Percentiles rank a stretch among this genome's conserved stretches.
Evolutionary conservation across 352 stramenopile genomes (phyloP).

Genomic region (Aphanomyces stellatus): DNA sequence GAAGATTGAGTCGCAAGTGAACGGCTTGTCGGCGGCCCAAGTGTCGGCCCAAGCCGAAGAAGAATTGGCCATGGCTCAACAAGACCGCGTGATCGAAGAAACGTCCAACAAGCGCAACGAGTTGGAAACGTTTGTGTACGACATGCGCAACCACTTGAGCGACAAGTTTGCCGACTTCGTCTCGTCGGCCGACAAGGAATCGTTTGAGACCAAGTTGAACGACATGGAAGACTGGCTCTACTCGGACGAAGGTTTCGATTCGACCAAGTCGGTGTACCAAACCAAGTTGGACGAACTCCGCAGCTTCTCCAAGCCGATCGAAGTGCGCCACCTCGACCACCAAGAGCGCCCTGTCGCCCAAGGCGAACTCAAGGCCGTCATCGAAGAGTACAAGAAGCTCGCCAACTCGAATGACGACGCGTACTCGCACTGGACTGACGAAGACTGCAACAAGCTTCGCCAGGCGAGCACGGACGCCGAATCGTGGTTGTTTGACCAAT

Average conservation of each 20-base stretch:
- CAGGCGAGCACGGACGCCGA: slow-evolving; percentile 83
- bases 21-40: slow-evolving; percentile 46
- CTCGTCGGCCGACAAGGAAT: slow-evolving; percentile 81
- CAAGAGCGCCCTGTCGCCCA: slow-evolving; percentile 83
- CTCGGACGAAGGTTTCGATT: slow-evolving; percentile 98
- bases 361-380: slow-evolving; percentile 82
- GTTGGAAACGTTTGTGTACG: slow-evolving; percentile 99
- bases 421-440: slow-evolving; percentile 94
- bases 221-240: slow-evolving; percentile 98
- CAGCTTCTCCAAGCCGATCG: slow-evolving; percentile 88
- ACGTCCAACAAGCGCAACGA: slow-evolving; percentile 99
- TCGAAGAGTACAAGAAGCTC: slow-evolving; percentile 95
- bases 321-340: slow-evolving; percentile 88
- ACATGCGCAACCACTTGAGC: slow-evolving; percentile 95
- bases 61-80: slow-evolving; percentile 93
- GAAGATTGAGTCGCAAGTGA: slow-evolving; percentile 52
- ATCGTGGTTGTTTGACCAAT: slow-evolving; percentile 94
- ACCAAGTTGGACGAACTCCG: slow-evolving; percentile 93
- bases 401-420: slow-evolving; percentile 88
- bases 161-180: slow-evolving; percentile 81
- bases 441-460: slow-evolving; percentile 92
- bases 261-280: slow-evolving; percentile 95
- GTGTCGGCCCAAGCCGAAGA: slow-evolving; percentile 70
- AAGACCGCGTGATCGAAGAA: slow-evolving; percentile 94
- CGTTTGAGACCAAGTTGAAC: slow-evolving; percentile 84